Evolutionary conservation across 2,329 filamentous ascomycete genomes (phyloP), one percentile per base, ranked within the genome.

Genomic region (Arthroderma sp.): DNA sequence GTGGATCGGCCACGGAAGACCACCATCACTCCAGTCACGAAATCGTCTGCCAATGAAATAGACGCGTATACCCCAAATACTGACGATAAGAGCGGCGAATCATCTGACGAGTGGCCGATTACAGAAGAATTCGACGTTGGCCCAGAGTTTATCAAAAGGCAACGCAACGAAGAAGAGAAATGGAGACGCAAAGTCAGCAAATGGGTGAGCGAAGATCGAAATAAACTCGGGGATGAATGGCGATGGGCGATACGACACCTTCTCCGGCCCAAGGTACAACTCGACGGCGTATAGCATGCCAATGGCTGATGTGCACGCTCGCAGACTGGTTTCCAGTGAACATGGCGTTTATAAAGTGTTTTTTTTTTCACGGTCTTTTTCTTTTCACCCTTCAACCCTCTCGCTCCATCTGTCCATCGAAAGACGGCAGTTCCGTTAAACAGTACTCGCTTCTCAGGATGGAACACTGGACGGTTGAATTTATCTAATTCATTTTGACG

Each of bases 121-220:
- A 86, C 86, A 43, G 91, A 98, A 64, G 91, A 98, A 61, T 98
- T 98, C 56, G 91, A 98, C 59, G 86, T 98, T 45, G 91, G 91
- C 0, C 91, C 89, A 3, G 86, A 93, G 62, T 98, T 96, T 59
- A 81, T 96, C 51, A 75, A 82, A 55, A 74, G 88, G 51, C 89
- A 96, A 59, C 76, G 84, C 48, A 86, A 89, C 57, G 91, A 98
- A 65, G 91, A 98, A 66, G 82, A 86, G 40, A 75, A 85, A 49
- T 98, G 91, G 91, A 75, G 82, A 53, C 80, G 81, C 61, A 89
- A 88, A 66, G 89, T 89, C 53, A 82, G 84, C 59, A 80, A 77
- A 56, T 98, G 91, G 91, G 77, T 89, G 51, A 74, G 74, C 42
- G 67, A 73, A 51, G 72, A 74, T 48, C 69, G 72, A 51, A 53